These are phyloP conservation scores for Scleroderma citrinum DNA, from an alignment of 768 basidiomycete genomes.

Conservation along the genomic window DNA sequence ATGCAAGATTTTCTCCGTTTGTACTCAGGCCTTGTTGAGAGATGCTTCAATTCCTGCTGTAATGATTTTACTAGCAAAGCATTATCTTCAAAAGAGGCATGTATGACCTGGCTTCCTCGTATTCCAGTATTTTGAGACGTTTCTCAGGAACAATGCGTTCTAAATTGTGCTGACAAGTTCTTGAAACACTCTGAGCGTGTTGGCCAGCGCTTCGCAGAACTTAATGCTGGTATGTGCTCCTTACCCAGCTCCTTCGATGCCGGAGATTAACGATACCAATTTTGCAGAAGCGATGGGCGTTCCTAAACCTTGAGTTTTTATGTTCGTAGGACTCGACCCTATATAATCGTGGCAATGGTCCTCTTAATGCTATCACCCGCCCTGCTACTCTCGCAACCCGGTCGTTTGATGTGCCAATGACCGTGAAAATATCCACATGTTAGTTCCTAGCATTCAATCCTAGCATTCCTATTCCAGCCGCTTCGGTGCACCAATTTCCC, in stretches of 20 bases:
- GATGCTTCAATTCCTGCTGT: conserved; percentile 92
- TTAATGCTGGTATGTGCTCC: conserved; percentile 82
- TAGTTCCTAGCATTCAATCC: neutral
- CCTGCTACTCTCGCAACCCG: neutral
- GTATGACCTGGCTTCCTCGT: neutral
- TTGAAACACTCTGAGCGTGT: conserved; percentile 94
- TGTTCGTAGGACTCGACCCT: neutral
- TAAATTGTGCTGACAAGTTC: conserved; percentile 97
- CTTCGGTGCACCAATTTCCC: neutral
- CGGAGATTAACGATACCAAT: neutral
- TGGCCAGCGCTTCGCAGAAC: conserved; percentile 85
- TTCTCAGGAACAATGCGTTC: conserved; percentile 79
- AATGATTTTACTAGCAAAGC: conserved; percentile 98
- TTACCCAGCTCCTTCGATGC: conserved; percentile 22
- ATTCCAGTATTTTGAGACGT: conserved; percentile 5
- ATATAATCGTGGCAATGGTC: conserved; percentile 2
- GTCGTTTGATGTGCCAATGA: neutral
- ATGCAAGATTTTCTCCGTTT: conserved; percentile 98
- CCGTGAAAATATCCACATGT: neutral
- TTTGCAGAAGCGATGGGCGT: conserved; percentile 27
- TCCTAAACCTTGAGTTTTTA: conserved; percentile 22
- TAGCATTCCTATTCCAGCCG: neutral
- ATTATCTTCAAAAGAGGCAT: conserved; percentile 87
- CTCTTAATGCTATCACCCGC: conserved; percentile 7
- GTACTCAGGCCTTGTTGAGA: conserved; percentile 91